Base-by-base conservation (phyloP, 2,329 filamentous ascomycete species). In the Colletotrichum graminicola region DNA sequence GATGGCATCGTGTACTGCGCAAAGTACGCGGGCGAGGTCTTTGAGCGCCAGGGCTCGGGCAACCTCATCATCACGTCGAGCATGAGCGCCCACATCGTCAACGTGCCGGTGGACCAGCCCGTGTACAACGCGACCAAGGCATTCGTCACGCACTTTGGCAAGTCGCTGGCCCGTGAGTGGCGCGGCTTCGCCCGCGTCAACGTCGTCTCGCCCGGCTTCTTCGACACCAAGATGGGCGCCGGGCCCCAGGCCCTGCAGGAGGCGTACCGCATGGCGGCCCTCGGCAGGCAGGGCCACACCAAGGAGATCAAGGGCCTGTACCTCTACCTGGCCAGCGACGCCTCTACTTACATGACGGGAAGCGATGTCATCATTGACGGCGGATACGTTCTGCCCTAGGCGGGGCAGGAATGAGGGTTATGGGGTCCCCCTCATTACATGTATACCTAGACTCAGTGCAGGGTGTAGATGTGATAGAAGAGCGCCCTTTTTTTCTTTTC, bases 271-370 rank as follows among this genome's bases (percentile, higher is more conserved):
- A 88, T 89, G 86, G 80, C 86, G 0, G 80, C 82, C 1, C 75
- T 88, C 21, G 85, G 88, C 47, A 85, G 89, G 72, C 85, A 90
- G 73, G 89, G 87, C 34, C 86, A 91, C 76, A 88, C 89, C 4
- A 90, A 89, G 82, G 90, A 91, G 82, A 82, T 91, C 74, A 91
- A 91, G 84, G 89, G 88, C 6, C 78, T 86, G 18, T 88, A 87
- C 74, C 78, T 88, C 47, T 88, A 87, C 75, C 79, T 88, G 39
- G 84, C 83, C n/a, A 86, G 84, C 36, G 84, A 86, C 70, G 86
- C 86, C 2, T 82, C 80, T 43, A 84, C 82, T 21, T 87, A 87
- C 77, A 85, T 82, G 75, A 87, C 85, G 14, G 85, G 85, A 54
- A 81, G 82, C 60, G 85, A 87, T 74, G 75, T 86, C 41, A 69